Evolutionary conservation across 441 rosid genomes (phyloP), one percentile per base, ranked within the genome.

Genomic region (Populus hybrid): DNA sequence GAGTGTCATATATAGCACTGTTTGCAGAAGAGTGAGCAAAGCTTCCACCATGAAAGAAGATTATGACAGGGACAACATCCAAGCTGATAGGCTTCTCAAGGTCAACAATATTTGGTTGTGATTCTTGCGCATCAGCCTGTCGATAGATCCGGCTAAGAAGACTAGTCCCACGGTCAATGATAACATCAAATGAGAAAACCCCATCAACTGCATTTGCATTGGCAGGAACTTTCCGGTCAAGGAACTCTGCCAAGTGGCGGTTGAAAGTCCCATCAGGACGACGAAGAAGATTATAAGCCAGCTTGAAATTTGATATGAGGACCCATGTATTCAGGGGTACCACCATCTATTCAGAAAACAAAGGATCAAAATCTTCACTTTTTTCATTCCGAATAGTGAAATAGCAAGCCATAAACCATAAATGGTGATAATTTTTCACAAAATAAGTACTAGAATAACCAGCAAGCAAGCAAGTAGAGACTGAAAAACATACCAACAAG

Each of bases 281-380:
- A 54, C 98, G 93, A 34, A 92, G 99, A 61, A 96, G 83, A 67
- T 88, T 94, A 88, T 96, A 96, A 72, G 98, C 93, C 57, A 96
- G 81, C 93, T 91, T 96, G 90, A 96, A 96, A 74, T 92, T 89
- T 83, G 98, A 94, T 68, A 96, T 96, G 67, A 96, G 96, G 78
- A 96, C 98, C 97, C 98, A 94, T 50, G 98, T 94, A 84, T 96
- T 93, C 7, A 96, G 87, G 40, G 99, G 99, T 78, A 96, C 99
- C 82, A 94, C 97, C 80, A 87, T 90, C 99, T 96, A 73, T 81
- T 26, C 77, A 69, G 54, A 74, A 76, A 82, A 80, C 50, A 76
- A 76, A 23, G 26, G 63, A 77, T 30, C 57, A 70, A 50, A 32
- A 9, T 65, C 24, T 69, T 9, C 77, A 81, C 67, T 71, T 10